A percentile compares a stretch with the other conserved stretches of the same genome.
phyloP scores from a whole-genome alignment of 2,329 filamentous ascomycete genomes.

The Didymella exigua region DNA sequence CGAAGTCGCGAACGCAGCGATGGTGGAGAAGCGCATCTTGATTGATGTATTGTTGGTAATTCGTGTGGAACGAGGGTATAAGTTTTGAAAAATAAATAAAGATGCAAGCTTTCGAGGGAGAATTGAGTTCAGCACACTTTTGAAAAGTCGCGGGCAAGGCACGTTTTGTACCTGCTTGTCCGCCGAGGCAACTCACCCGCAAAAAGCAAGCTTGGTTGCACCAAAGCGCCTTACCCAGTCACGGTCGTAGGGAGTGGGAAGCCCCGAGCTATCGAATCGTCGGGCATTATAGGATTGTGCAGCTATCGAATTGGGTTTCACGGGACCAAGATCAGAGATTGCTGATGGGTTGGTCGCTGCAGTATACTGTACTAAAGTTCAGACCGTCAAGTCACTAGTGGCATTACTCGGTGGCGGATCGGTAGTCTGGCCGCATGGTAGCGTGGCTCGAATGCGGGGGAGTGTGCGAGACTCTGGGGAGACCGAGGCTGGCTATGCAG shows the following conservation, averaged over 20 bases:
- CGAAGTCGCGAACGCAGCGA: slow-evolving; percentile 35
- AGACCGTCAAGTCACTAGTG: slow-evolving; percentile 1
- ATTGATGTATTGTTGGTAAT: slow-evolving; percentile 2
- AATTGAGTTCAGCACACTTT: slow-evolving; percentile 1
- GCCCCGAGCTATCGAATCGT: slow-evolving; percentile 11
- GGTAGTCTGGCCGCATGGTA: slow-evolving; percentile 11
- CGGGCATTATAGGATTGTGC: slow-evolving; percentile 3
- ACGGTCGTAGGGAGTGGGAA: background rate
- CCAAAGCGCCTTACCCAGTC: slow-evolving; percentile 4
- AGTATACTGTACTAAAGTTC: slow-evolving; percentile 1
- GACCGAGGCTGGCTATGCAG: slow-evolving; percentile 8
- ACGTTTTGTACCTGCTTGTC: slow-evolving; percentile 16
- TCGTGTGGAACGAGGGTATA: slow-evolving; percentile 9
- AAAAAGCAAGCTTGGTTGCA: slow-evolving; percentile 11
- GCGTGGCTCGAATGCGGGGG: slow-evolving; percentile 12
- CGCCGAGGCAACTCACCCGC: slow-evolving; percentile 5
- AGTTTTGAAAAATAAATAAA: background rate
- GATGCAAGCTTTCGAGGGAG: slow-evolving; percentile 1
- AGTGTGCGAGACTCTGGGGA: slow-evolving; percentile 3
- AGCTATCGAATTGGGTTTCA: slow-evolving; percentile 12
- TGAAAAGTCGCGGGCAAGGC: background rate
- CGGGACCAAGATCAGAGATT: background rate
- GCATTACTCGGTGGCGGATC: slow-evolving; percentile 1
- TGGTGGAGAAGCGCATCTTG: slow-evolving; percentile 42
- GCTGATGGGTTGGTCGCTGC: background rate